Evolutionary conservation across 2,329 filamentous ascomycete genomes (phyloP), one percentile per base, ranked within the genome.

Genomic region (Aspergillus aculeatus): DNA sequence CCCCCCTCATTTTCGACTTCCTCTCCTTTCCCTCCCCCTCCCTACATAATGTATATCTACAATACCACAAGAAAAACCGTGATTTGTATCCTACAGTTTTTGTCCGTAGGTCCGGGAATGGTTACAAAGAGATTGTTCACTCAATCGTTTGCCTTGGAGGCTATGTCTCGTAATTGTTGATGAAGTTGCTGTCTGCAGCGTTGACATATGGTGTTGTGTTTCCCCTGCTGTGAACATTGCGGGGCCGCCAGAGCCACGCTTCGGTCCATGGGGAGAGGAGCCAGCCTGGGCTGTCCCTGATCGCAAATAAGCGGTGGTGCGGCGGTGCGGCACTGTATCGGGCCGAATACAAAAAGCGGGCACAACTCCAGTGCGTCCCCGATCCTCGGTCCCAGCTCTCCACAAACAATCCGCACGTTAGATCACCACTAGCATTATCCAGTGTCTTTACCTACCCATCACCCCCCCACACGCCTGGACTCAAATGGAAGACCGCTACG

Each of bases 301-400:
- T 14, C 16, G 38, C 38, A 14, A 35, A 41, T 41, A 14, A 41
- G 38, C 5, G 38, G 16, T 16, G 38, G 16, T 19, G 38, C 14
- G 38, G 14, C 5, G 4, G 11, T 44, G 53, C 53, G 53, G 53
- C 53, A 55, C 53, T 47, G 53, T 47, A 47, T 55, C 53, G 53
- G 53, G 53, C 53, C 53, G 53, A 55, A n/a, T 55, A n/a, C 47
- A 55, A 48, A 55, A 55, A 47, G 53, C 53, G 53, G 53, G 24
- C 31, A 31, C 11, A 48, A 19, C 53, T 55, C 53, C 53, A 19
- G 16, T 44, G 38, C 38, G 16, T 55, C 41, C 53, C 31, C 50
- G 26, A 52, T 21, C 21, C 53, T 48, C 53, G 26, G 53, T 44
- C 16, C n/a, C 53, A 48, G 47, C 47, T 41, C 31, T 24, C 50